phyloP scores from a whole-genome alignment of 176 grass and related monocot species.

The Avena eriantha region DNA sequence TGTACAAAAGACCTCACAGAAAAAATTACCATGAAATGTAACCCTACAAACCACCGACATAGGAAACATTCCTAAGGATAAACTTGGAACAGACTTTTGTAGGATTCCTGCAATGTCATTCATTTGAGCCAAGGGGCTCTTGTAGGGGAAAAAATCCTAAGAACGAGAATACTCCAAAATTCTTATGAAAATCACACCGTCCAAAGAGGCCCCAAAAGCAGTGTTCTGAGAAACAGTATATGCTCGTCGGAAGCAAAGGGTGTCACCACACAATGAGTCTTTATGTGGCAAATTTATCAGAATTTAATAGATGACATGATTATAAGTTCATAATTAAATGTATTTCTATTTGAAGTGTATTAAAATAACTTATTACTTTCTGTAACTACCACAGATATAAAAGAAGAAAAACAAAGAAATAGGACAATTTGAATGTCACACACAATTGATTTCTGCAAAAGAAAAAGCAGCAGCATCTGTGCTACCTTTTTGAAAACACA shows the following conservation, averaged over 20 bases:
- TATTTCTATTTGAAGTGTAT: background rate
- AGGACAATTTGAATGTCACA: slow-evolving; percentile 4
- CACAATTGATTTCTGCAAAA: background rate
- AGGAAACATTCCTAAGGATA: background rate
- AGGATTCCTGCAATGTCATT: slow-evolving; percentile 1
- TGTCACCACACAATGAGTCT: background rate
- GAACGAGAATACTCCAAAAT: background rate
- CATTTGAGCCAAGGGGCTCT: background rate
- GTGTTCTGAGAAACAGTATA: background rate
- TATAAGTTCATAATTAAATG: background rate
- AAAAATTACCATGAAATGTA: background rate
- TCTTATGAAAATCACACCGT: background rate
- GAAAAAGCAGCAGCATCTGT: background rate
- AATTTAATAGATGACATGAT: background rate
- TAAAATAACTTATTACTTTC: background rate
- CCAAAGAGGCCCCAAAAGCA: background rate
- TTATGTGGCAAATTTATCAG: background rate
- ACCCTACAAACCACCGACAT: background rate
- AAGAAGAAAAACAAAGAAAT: background rate
- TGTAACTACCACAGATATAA: background rate
- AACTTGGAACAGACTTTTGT: background rate
- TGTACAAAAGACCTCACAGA: background rate
- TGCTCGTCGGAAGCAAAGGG: background rate
- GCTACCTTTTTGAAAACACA: background rate
- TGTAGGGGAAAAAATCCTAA: background rate